Base-by-base conservation (phyloP, 495 filamentous ascomycete species). In the Xylaria curta region DNA sequence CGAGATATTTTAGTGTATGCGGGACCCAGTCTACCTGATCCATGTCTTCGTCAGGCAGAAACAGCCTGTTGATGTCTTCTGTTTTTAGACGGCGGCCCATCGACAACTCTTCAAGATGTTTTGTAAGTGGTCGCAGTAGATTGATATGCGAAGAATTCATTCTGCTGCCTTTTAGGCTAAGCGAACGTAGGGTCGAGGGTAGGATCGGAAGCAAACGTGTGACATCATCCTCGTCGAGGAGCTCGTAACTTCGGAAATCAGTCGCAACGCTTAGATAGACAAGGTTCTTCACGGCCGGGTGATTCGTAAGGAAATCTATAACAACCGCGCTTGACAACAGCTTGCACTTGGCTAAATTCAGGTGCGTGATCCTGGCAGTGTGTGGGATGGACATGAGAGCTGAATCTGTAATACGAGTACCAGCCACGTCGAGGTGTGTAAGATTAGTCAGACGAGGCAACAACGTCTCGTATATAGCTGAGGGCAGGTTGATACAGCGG, bases 401-500 rank as follows among this genome's bases (percentile, higher is more conserved):
- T 19, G 82, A 84, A 78, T 94, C 89, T 40, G 89, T 95, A 74
- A 97, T 88, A 67, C 91, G 89, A 3, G 94, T 96, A 74, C 93
- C 92, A 7, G 91, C 90, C 44, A 95, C 85, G 77, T 97, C 94
- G 40, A 97, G 86, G 75, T 95, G 92, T 19, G 93, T 95, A 69
- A 96, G 81, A 66, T 90, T 85, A 40, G 87, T 78, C 67, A 95
- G 79, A 3, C 91, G 89, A 19, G 93, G 89, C 4, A 97, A 86
- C 19, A 97, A 82, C 6, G 83, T 85, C 75, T 92, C 90, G 74
- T 93, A 93, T 46, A 91, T 85, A 1, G 86, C 78, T n/a, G 91
- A 79, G 4, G 90, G 87, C 13, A 97, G 85, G 44, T 90, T 91
- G 66, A 90, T 90, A 81, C 94, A 96, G 81, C 94, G 94, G 79